Evolutionary conservation across 352 stramenopile species (phyloP), one percentile per base, ranked within the genome.

Genomic region (Phytopythium kandeliae): DNA sequence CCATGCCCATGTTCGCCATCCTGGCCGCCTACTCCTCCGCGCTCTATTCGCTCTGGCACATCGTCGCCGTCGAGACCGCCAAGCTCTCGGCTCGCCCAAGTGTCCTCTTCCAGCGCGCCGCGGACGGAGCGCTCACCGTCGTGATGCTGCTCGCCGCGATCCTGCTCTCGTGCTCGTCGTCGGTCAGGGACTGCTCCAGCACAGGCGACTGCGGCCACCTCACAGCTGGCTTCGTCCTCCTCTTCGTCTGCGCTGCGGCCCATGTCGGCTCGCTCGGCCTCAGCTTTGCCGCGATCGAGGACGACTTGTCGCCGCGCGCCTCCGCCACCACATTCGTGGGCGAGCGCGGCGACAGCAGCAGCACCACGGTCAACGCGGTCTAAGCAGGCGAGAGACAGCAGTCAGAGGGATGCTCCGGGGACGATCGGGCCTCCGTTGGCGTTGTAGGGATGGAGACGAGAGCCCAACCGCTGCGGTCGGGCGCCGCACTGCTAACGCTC

Each of bases 241-340:
- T 54, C 21, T 54, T 54, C 36, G 24, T 54, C 16, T 36, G 17
- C 4, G 30, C 40, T 24, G 48, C 31, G 16, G 24, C 24, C 15
- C 35, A 47, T 22, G 25, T 47, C 13, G 34, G 48, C 35, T 54
- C 48, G 34, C 28, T 54, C 21, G 35, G 34, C 13, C 35, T 54
- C 17, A 47, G 35, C 21, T 54, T 47, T 36, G n/a, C 48, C 17
- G 34, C n/a, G 17, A 36, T 33, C 13, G 48, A 54, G 21, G 48
- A 51, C 16, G 51, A 51, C 10, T 9, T 51, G 12, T 16, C 17
- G 37, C 19, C 40, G 10, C 25, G 42, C 37, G 51, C 16, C 4
- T 50, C 40, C 6, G 26, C 28, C 51, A 63, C 26, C n/a, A 50
- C 43, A 22, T 50, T 63, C n/a, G 48, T 58, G 4, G 28, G 11